Base-by-base conservation (phyloP, 768 basidiomycete genomes). In the Mycena rebaudengoi region DNA sequence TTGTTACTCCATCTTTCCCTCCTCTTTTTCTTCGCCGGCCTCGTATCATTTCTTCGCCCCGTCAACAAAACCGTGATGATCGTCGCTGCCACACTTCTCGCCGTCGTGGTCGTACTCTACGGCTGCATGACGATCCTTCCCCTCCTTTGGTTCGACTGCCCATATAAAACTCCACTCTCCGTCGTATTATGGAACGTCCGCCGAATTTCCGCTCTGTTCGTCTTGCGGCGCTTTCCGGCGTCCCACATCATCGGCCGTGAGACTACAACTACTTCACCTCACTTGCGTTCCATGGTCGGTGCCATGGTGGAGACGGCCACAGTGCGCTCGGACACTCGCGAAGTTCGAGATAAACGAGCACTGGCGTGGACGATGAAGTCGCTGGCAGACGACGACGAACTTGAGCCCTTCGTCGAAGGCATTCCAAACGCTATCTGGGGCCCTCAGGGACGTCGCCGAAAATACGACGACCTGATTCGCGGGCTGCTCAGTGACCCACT, bases 311-410 rank as follows among this genome's bases (percentile, higher is more conserved):
- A 58, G 12, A 53, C 13, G 4, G 66, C 66, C 3, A 68, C 66
- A 3, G 35, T 68, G 14, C 62, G 66, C 26, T 60, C 59, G 1
- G 39, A 48, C 39, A 14, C 13, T 11, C 53, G 66, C 12, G 66
- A 68, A 44, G 54, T 29, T 32, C 53, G 66, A 7, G 66, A 68
- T 41, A 60, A 60, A 49, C 53, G 54, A 7, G 66, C 66, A 2
- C 48, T 68, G 11, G 66, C 44, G 26, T 68, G 66, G 66, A 67
- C 66, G 25, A 64, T 67, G 62, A 67, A 64, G 29, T 63, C 62
- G 1, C 25, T 67, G 41, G 62, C 66, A 18, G 66, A 64, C 20
- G 66, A 67, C 28, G 62, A 63, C 16, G 58, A 67, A 29, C 43
- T 67, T 4, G 66, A 67, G 28, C 62, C 66, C 1, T 67, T 67